Evolutionary conservation across 495 filamentous ascomycete genomes (phyloP).

Genomic region (Lasiosphaeria ovina): DNA sequence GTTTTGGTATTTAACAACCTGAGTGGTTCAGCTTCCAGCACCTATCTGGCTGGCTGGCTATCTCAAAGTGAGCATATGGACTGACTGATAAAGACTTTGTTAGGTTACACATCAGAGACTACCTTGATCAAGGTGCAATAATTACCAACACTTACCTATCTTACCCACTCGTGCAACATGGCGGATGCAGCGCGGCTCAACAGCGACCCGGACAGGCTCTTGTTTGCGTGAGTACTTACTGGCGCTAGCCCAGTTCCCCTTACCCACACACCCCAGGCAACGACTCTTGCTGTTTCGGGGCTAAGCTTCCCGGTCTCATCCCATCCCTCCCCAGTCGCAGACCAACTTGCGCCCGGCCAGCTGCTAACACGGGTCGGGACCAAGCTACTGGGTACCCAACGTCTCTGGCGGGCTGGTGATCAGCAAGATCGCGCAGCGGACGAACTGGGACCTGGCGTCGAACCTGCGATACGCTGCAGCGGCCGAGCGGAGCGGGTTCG

Average conservation of each 20-base stretch:
- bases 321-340: background rate
- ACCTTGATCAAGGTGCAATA: background rate
- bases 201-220: constrained; percentile 22
- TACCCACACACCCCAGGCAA: no score
- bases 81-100: no score
- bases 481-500: constrained; percentile 45
- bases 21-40: no score
- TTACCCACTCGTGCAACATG: constrained; percentile 6
- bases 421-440: constrained; percentile 47
- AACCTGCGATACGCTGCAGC: constrained; percentile 46
- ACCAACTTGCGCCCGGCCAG: background rate
- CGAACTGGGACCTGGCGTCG: constrained; percentile 44
- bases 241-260: background rate
- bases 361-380: constrained; percentile 7
- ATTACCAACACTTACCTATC: background rate
- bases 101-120: no score
- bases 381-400: constrained; percentile 50
- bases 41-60: no score
- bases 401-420: constrained; percentile 50
- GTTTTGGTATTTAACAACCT: no score
- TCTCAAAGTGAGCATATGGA: no score
- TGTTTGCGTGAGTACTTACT: constrained; percentile 22
- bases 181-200: constrained; percentile 12
- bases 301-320: background rate
- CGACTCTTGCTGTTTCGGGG: no score